phyloP scores from a whole-genome alignment of 1,139 yeast genomes.

The Yamadazyma diddensiae region DNA sequence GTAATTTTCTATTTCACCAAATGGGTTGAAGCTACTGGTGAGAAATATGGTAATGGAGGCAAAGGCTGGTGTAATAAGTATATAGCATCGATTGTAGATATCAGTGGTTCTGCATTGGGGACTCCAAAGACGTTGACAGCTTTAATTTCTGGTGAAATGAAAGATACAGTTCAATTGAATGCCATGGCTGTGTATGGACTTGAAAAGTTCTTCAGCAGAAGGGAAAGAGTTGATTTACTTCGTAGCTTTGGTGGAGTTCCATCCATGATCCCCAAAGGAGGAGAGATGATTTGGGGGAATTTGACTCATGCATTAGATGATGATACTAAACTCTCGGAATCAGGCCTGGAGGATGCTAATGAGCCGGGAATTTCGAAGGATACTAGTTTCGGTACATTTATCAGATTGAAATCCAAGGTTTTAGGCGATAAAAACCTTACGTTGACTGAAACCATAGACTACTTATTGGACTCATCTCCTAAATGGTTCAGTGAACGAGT shows the following conservation, averaged over 20 bases:
- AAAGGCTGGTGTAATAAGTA: constrained; percentile 79
- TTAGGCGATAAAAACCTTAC: constrained; percentile 48
- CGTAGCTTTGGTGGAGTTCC: constrained; percentile 92
- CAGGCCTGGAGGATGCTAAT: constrained; percentile 13
- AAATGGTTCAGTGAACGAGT: constrained; percentile 70
- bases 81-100: constrained; percentile 76
- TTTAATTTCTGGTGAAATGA: constrained; percentile 93
- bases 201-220: constrained; percentile 87
- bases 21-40: constrained; percentile 93
- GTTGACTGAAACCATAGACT: constrained; percentile 62
- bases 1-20: constrained; percentile 82
- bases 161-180: constrained; percentile 91
- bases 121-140: constrained; percentile 95
- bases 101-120: constrained; percentile 85
- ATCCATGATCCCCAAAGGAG: constrained; percentile 96
- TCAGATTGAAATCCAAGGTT: constrained; percentile 51
- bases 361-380: constrained; percentile 17
- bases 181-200: constrained; percentile 91
- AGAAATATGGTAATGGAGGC: constrained; percentile 84
- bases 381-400: constrained; percentile 67
- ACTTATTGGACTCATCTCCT: constrained; percentile 63
- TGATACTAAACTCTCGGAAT: constrained; percentile 31
- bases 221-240: constrained; percentile 82
- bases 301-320: constrained; percentile 61
- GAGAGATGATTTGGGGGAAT: constrained; percentile 84